Conservation (phyloP, 2,329 filamentous ascomycete species). For the Colletotrichum gigasporum region DNA sequence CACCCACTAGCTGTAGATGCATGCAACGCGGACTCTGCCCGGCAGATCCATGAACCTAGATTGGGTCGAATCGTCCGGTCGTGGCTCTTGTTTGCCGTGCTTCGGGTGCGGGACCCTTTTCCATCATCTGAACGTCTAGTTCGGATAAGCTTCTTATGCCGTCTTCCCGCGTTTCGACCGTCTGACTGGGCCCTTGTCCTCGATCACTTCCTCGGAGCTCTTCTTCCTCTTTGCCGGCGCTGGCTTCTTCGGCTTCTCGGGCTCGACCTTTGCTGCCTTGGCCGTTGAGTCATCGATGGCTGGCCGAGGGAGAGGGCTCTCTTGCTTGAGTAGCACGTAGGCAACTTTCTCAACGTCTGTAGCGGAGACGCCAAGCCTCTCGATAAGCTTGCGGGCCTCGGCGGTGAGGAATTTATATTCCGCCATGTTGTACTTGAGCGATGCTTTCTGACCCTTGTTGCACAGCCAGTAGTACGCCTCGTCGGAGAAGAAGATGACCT, state of each 20-base stretch:
- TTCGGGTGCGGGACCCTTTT: background rate
- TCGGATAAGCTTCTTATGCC: slow-evolving; percentile 23
- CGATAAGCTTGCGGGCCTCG: slow-evolving; percentile 51
- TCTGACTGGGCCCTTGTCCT: slow-evolving; percentile 34
- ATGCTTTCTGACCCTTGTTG: slow-evolving; percentile 56
- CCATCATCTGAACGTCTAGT: slow-evolving; percentile 1
- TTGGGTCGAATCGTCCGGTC: slow-evolving; percentile 19
- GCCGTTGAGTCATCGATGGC: background rate
- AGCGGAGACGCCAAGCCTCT: slow-evolving; percentile 63
- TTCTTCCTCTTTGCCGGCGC: slow-evolving; percentile 35
- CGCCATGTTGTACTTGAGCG: slow-evolving; percentile 74
- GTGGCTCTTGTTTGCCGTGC: background rate
- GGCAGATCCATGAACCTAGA: slow-evolving; percentile 33
- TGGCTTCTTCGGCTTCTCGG: slow-evolving; percentile 18
- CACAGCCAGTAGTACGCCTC: slow-evolving; percentile 80
- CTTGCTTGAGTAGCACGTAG: slow-evolving; percentile 69
- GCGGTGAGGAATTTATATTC: slow-evolving; percentile 71
- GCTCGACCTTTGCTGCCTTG: background rate
- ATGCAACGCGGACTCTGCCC: background rate
- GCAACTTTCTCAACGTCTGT: slow-evolving; percentile 76
- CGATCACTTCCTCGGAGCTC: slow-evolving; percentile 26
- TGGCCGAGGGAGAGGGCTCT: background rate
- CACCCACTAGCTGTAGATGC: background rate
- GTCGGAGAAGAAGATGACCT: slow-evolving; percentile 81
- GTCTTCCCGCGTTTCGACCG: slow-evolving; percentile 40